Evolutionary conservation across 2,329 filamentous ascomycete genomes (phyloP), one percentile per base, ranked within the genome.

Genomic region (Colletotrichum sp.): DNA sequence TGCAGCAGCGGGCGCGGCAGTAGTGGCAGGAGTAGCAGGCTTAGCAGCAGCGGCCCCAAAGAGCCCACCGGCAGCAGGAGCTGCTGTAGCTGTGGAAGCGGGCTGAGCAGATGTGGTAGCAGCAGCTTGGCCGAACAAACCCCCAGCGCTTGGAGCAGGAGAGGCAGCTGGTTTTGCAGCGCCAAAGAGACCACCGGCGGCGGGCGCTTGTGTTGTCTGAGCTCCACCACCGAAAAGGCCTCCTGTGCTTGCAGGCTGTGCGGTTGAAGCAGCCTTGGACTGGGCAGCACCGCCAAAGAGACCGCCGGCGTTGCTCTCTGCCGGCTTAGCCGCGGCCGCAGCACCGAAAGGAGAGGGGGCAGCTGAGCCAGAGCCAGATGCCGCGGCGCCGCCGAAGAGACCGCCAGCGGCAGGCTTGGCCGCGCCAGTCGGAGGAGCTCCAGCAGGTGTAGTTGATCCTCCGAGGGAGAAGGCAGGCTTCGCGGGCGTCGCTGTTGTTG

Each of bases 401-500:
- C 79, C 81, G 32, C 82, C 77, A 8, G 79, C 78, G 15, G 81
- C 79, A 44, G 82, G 74, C 75, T 85, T 84, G 32, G 71, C 69
- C 48, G 79, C 77, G 70, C 84, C 85, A 7, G 84, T 80, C 1
- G 89, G 89, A 71, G 90, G 90, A n/a, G 88, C 86, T 44, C 90
- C 90, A 26, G 90, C 89, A 18, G 90, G 89, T 44, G 90, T 91
- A 4, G 89, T 91, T 22, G 90, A 91, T 69, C 85, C 84, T 70
- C 85, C 84, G 39, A 90, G 79, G n/a, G 82, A 79, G 71, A 90
- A 87, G 69, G 85, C 75, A 18, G 89, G 86, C 81, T 90, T 91
- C n/a, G 86, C 85, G 32, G 87, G 87, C 24, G 86, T 88, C 24
- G 85, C 82, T 62, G 80, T 78, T 32, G 82, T 63, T 18, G 62